Conservation (phyloP, 2,329 filamentous ascomycete genomes). For the Aspergillus neoniger region DNA sequence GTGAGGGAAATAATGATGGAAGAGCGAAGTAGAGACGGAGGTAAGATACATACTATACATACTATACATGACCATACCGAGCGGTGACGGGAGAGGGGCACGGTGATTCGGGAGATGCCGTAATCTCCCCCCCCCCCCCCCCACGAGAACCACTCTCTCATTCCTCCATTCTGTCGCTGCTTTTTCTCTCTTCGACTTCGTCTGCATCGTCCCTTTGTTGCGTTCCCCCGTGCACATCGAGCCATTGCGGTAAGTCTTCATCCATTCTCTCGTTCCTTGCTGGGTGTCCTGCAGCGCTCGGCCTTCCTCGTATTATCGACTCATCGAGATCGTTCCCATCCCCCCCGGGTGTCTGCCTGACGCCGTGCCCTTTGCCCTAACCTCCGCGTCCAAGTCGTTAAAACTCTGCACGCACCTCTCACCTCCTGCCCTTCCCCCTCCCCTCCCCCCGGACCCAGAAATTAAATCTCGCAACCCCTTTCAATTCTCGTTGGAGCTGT, state of each 20-base stretch:
- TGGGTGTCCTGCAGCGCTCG: conserved; percentile 4
- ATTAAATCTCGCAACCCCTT: conserved; percentile 22
- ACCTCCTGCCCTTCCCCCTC: conserved; percentile 1
- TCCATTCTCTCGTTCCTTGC: conserved; percentile 6
- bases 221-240: neutral
- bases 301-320: conserved; percentile 11
- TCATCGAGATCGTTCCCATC: neutral
- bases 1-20: neutral
- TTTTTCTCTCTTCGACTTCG: conserved; percentile 2
- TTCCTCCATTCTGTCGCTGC: conserved; percentile 4
- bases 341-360: conserved; percentile 18
- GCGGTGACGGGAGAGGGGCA: neutral
- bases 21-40: neutral
- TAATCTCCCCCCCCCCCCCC: conserved; percentile 10
- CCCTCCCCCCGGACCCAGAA: conserved; percentile 4
- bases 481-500: neutral
- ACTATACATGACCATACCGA: neutral
- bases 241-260: conserved; percentile 3
- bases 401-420: conserved; percentile 25
- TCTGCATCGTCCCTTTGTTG: conserved; percentile 4
- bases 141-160: conserved; percentile 16
- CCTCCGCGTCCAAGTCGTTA: conserved; percentile 17
- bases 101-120: conserved; percentile 10
- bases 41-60: neutral
- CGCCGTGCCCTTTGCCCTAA: conserved; percentile 31